A percentile compares a stretch with the other conserved stretches of the same genome.
phyloP scores from a whole-genome alignment of 345 rosid species.

The Lenwebbia sp. region DNA sequence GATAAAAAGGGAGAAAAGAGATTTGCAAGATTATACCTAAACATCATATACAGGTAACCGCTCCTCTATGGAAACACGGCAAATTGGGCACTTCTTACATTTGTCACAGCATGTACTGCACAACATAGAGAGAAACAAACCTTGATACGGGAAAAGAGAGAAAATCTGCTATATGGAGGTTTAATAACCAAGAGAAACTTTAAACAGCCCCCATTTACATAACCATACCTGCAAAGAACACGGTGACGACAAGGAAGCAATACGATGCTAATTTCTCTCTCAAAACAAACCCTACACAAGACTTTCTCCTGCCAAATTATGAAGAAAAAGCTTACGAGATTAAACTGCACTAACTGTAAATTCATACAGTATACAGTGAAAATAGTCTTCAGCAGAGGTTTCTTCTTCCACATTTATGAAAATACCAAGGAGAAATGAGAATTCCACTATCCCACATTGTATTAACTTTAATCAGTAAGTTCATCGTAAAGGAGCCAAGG shows the following conservation, averaged over 20 bases:
- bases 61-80: slow-evolving; percentile 67
- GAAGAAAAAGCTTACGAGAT: not conserved
- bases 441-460: not conserved
- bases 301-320: slow-evolving; percentile 69
- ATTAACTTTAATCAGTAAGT: not conserved
- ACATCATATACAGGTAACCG: slow-evolving; percentile 86
- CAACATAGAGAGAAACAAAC: not conserved
- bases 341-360: not conserved
- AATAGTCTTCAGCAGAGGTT: not conserved
- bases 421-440: not conserved
- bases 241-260: slow-evolving; percentile 95
- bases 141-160: not conserved
- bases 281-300: slow-evolving; percentile 86
- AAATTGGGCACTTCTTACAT: slow-evolving; percentile 91
- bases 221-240: slow-evolving; percentile 74
- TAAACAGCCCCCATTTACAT: not conserved
- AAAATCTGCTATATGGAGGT: not conserved
- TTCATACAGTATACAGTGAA: not conserved
- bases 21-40: slow-evolving; percentile 10
- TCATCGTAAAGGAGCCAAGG: not conserved
- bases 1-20: not conserved
- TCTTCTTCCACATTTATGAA: not conserved
- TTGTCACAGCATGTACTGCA: slow-evolving; percentile 84
- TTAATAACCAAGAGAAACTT: not conserved
- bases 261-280: slow-evolving; percentile 78